Base-by-base conservation (phyloP, 768 basidiomycete genomes). In the Russula emetica region DNA sequence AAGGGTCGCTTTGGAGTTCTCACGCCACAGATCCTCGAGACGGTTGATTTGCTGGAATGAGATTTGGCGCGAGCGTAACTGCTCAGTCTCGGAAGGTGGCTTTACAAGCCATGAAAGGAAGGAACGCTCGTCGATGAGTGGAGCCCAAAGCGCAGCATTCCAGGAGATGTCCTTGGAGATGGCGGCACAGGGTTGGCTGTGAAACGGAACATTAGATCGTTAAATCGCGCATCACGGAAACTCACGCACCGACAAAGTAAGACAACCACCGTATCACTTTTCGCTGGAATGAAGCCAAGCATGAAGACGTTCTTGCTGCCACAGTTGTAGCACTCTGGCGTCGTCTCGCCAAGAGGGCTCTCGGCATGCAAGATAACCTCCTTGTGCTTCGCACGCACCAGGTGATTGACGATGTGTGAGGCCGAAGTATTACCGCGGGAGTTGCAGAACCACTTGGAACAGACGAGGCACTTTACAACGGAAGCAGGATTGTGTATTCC, bases 81-180 rank as follows among this genome's bases (percentile, higher is more conserved):
- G 94, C 74, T 99, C 97, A 1, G 90, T 88, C 78, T 98, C 97
- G 69, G 87, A 92, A 1, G 97, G 97, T 13, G 95, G 90, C 72
- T 98, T 98, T 71, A 98, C 96, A 57, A 99, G 80, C 97, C 97
- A 99, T 5, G 95, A 95, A n/a, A 99, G 82, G 81, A 99, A 99
- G 4, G 92, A 94, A 34, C 97, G 86, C 75, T 99, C 97, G 70
- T 99, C 97, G 67, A 99, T 99, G 67, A 99, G 85, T 14, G 97
- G 96, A 11, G 94, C 94, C 97, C 97, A 99, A 47, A 98, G 85
- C 0, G 92, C 82, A 5, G 95, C 90, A 71, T 99, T 98, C 97
- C 97, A 99, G 2, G 93, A 94, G 70, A 98, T 98, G 73, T 99
- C 97, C 73, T 95, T 95, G 20, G 92, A 93, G 65, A 97, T 88